A percentile compares a stretch with the other conserved stretches of the same genome.
Conservation (phyloP, 768 basidiomycete species). For the Saitozyma podzolica region DNA sequence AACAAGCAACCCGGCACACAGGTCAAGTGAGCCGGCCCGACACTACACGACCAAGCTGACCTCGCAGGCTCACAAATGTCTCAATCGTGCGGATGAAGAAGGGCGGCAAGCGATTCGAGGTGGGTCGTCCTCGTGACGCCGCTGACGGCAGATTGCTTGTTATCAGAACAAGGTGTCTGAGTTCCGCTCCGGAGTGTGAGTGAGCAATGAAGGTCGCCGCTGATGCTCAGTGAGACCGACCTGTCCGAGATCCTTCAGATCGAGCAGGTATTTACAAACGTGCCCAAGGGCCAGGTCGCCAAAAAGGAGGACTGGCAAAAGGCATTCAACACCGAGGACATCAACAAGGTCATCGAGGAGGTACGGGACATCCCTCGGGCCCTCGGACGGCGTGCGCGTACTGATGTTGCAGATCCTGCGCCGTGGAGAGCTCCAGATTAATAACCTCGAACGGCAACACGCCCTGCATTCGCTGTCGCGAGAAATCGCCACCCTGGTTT, state of each 20-base stretch:
- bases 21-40: conserved; percentile 43
- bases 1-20: conserved; percentile 49
- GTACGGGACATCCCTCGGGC: conserved; percentile 52
- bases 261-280: conserved; percentile 91
- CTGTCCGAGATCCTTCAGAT: conserved; percentile 96
- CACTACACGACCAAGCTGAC: conserved; percentile 9
- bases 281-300: conserved; percentile 92
- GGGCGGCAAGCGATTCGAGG: conserved; percentile 96
- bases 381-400: background rate
- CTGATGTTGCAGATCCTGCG: conserved; percentile 68
- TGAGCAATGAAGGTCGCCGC: conserved; percentile 13
- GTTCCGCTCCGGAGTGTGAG: conserved; percentile 86
- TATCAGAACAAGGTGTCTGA: conserved; percentile 99
- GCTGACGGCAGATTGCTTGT: conserved; percentile 73
- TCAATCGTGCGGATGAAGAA: conserved; percentile 95
- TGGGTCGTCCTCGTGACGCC: conserved; percentile 49
- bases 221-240: conserved; percentile 71
- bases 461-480: conserved; percentile 75
- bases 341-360: conserved; percentile 75
- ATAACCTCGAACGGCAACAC: conserved; percentile 93
- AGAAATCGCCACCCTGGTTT: conserved; percentile 91
- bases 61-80: conserved; percentile 85
- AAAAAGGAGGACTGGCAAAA: conserved; percentile 87
- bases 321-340: conserved; percentile 76
- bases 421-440: conserved; percentile 95